These are phyloP conservation scores for Allomyces macrogynus DNA, from an alignment of 192 early-diverging fungal species.

Conservation along the genomic window DNA sequence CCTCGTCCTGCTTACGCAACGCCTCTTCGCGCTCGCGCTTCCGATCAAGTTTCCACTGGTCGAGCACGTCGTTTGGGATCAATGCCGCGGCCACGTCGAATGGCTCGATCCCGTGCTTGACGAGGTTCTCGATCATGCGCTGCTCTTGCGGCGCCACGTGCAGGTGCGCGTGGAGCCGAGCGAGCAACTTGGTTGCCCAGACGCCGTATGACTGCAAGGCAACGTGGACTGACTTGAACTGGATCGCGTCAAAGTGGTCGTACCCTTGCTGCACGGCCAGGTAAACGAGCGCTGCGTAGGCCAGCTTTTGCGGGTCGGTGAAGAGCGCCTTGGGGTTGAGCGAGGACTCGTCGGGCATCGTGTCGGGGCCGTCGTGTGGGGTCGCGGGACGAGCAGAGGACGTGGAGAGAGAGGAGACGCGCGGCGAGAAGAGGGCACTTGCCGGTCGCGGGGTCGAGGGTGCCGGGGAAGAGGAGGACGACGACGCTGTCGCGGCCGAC, in stretches of 20 bases:
- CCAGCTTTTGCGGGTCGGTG: neutral
- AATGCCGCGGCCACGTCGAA: neutral
- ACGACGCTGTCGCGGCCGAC: no score
- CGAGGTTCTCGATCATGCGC: neutral
- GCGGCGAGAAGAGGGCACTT: neutral
- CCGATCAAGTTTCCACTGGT: neutral
- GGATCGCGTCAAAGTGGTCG: neutral
- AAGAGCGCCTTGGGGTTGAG: neutral
- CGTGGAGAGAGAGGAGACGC: no score
- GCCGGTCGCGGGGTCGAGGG: neutral
- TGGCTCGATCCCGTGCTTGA: neutral
- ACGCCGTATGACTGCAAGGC: neutral
- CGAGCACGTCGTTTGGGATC: neutral
- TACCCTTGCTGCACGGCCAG: neutral
- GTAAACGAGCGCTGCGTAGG: neutral
- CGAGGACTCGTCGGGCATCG: no score
- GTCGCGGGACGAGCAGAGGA: no score
- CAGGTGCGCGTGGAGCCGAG: neutral
- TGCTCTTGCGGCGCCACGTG: neutral
- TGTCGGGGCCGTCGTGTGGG: no score
- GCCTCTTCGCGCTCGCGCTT: neutral
- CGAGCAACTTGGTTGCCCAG: neutral
- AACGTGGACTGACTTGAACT: neutral
- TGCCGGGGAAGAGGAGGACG: neutral
- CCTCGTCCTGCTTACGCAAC: neutral